phyloP scores from a whole-genome alignment of 1,284 basidiomycete species.

The Mycosarcoma mackinlayi region DNA sequence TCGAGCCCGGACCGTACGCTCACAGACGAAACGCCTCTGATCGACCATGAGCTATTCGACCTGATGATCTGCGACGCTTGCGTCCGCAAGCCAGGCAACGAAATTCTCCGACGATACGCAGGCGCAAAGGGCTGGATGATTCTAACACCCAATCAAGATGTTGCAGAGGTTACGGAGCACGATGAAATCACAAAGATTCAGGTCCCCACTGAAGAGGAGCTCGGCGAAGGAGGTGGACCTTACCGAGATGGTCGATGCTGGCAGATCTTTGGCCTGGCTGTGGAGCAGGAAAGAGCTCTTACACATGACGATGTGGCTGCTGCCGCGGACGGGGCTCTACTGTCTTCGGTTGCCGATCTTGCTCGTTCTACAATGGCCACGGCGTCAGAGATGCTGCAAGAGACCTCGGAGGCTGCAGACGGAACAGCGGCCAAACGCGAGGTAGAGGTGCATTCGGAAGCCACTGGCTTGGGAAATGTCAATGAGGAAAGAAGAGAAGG shows the following conservation, averaged over 20 bases:
- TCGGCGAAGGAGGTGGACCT: constrained; percentile 18
- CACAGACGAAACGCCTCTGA: constrained; percentile 40
- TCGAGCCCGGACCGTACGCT: neutral
- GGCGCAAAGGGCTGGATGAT: constrained; percentile 57
- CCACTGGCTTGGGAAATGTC: neutral
- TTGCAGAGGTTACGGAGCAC: constrained; percentile 12
- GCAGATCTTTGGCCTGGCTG: constrained; percentile 45
- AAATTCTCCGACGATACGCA: constrained; percentile 50
- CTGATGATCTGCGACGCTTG: constrained; percentile 64
- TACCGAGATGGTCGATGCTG: constrained; percentile 32
- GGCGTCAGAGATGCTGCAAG: constrained; percentile 10
- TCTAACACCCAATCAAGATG: constrained; percentile 25
- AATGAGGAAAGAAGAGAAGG: constrained; percentile 4
- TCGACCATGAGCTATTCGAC: constrained; percentile 61
- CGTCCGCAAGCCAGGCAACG: constrained; percentile 45
- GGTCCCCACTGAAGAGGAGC: constrained; percentile 39
- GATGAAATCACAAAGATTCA: constrained; percentile 35
- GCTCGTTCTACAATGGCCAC: constrained; percentile 19
- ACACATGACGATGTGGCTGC: constrained; percentile 31
- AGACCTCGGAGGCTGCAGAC: neutral
- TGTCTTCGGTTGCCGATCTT: constrained; percentile 47
- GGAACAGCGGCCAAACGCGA: neutral
- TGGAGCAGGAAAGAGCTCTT: constrained; percentile 31
- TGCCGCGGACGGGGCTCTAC: constrained; percentile 33
- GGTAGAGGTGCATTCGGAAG: neutral